Conservation (phyloP, 2,329 filamentous ascomycete species). For the Pseudocercospora pini-densiflorae region DNA sequence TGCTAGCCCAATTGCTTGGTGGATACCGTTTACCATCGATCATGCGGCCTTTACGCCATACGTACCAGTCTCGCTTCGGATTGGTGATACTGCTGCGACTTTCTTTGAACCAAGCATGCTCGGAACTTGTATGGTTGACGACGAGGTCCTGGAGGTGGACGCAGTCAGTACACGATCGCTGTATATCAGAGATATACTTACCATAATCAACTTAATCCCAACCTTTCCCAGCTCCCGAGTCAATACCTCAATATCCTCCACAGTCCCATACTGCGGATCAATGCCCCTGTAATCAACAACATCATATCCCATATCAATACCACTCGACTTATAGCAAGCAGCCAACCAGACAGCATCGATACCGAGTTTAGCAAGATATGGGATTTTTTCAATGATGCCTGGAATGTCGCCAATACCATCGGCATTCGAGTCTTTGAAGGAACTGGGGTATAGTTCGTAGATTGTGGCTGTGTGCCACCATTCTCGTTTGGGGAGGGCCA, state of each 20-base stretch:
- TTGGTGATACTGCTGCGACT: slow-evolving; percentile 54
- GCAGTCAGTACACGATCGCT: too few relatives aligned
- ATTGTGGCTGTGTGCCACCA: slow-evolving; percentile 52
- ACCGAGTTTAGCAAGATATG: slow-evolving; percentile 65
- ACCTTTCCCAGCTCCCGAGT: slow-evolving; percentile 48
- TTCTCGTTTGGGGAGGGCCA: background rate
- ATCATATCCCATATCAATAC: slow-evolving; percentile 60
- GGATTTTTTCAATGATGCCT: slow-evolving; percentile 66
- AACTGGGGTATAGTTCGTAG: slow-evolving; percentile 51
- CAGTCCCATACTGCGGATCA: slow-evolving; percentile 51
- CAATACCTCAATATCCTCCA: slow-evolving; percentile 51
- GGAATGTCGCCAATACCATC: slow-evolving; percentile 65
- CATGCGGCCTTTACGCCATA: slow-evolving; percentile 68
- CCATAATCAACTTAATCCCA: slow-evolving; percentile 53
- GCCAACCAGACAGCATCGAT: slow-evolving; percentile 70
- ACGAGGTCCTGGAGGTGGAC: slow-evolving; percentile 43
- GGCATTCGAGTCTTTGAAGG: slow-evolving; percentile 57
- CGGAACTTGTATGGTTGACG: slow-evolving; percentile 39
- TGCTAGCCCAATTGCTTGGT: slow-evolving; percentile 60
- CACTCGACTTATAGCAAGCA: slow-evolving; percentile 57
- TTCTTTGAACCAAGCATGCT: slow-evolving; percentile 64
- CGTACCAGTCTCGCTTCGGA: slow-evolving; percentile 65
- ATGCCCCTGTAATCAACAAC: slow-evolving; percentile 53
- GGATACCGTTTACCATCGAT: slow-evolving; percentile 58
- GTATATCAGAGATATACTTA: background rate